These are phyloP conservation scores for Cladosporium oxysporum DNA, from an alignment of 2,329 filamentous ascomycete species.

Conservation along the genomic window DNA sequence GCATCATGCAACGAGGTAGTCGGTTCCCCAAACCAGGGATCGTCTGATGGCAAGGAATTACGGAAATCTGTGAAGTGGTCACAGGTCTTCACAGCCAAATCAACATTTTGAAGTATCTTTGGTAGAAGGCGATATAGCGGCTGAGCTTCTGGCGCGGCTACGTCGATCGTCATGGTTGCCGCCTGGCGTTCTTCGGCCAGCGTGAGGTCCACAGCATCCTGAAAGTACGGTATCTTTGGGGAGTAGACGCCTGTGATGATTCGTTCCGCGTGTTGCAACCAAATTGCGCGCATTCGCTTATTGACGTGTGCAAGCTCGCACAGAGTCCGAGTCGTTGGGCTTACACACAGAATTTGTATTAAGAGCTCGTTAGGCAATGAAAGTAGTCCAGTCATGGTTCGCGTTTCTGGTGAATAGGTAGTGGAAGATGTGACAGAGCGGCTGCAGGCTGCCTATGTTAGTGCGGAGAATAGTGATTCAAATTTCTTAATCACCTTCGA, in stretches of 20 bases:
- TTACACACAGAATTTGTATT: neutral
- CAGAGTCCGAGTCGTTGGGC: neutral
- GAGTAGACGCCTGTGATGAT: neutral
- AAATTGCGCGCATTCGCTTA: neutral
- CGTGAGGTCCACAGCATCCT: neutral
- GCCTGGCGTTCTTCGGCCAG: neutral
- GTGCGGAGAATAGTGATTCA: neutral
- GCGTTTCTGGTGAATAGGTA: neutral
- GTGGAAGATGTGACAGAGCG: neutral
- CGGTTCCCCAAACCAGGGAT: neutral
- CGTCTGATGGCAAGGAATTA: neutral
- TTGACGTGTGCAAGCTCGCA: neutral
- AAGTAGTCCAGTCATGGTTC: neutral
- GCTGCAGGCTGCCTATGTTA: neutral
- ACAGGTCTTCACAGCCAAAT: neutral
- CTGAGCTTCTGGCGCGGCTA: neutral
- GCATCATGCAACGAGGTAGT: neutral
- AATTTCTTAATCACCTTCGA: neutral
- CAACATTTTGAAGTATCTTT: neutral
- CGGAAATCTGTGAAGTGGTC: neutral
- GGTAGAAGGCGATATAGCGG: neutral
- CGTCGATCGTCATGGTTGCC: neutral
- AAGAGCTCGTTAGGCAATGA: neutral
- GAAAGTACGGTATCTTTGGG: neutral
- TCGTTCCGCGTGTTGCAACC: neutral